A percentile compares a stretch with the other conserved stretches of the same genome.
phyloP scores from a whole-genome alignment of 371 early-diverging fungal genomes.

The Rhizomucor pusillus region DNA sequence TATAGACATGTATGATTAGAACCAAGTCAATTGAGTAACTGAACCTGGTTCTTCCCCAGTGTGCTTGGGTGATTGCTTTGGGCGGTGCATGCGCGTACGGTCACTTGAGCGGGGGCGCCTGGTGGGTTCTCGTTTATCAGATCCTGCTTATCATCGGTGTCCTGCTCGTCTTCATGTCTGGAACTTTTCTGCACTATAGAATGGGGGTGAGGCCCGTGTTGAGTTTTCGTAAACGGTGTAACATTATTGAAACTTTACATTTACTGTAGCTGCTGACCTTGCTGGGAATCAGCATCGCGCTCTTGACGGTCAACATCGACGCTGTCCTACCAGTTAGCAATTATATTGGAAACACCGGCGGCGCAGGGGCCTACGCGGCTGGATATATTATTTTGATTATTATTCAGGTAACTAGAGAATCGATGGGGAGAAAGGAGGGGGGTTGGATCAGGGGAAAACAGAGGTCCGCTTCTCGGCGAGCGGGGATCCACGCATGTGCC shows the following conservation, averaged over 20 bases:
- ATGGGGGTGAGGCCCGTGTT: slow-evolving; percentile 27
- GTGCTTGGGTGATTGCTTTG: slow-evolving; percentile 43
- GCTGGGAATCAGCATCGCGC: slow-evolving; percentile 36
- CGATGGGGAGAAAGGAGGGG: neutral
- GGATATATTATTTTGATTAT: slow-evolving; percentile 43
- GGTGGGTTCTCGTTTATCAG: slow-evolving; percentile 47
- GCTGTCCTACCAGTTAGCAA: slow-evolving; percentile 10
- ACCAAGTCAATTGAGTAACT: no score
- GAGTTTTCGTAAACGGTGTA: slow-evolving; percentile 5
- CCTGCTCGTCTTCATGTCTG: slow-evolving; percentile 18
- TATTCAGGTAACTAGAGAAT: slow-evolving; percentile 26
- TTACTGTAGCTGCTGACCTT: slow-evolving; percentile 36
- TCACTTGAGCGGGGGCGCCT: slow-evolving; percentile 21
- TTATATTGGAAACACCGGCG: slow-evolving; percentile 2
- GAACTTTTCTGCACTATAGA: slow-evolving; percentile 34
- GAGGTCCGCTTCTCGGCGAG: no score
- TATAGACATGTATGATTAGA: neutral
- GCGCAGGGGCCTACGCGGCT: slow-evolving; percentile 32
- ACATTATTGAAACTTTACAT: slow-evolving; percentile 8
- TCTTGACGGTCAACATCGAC: slow-evolving; percentile 32
- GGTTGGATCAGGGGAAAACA: neutral
- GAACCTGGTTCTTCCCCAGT: no score
- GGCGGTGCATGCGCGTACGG: slow-evolving; percentile 33
- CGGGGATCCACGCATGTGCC: no score
- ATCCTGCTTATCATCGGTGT: slow-evolving; percentile 28